phyloP scores from a whole-genome alignment of 768 basidiomycete species.

The Calocera cornea region DNA sequence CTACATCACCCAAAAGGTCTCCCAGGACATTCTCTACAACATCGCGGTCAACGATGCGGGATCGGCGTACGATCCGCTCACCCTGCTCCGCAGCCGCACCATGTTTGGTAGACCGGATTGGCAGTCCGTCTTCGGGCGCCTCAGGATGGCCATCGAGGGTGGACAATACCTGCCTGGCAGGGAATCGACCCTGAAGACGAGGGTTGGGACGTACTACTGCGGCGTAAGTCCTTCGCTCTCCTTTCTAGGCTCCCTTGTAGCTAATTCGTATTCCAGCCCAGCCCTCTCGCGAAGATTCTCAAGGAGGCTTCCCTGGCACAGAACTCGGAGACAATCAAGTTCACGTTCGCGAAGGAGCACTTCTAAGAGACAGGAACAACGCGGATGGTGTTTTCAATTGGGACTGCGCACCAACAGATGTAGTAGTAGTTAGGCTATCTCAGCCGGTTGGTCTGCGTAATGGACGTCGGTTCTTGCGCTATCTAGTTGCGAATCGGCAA shows the following conservation, averaged over 20 bases:
- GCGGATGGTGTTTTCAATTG: background rate
- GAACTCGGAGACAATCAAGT: conserved; percentile 44
- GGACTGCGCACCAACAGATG: background rate
- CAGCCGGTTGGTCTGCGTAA: background rate
- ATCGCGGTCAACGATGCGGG: conserved; percentile 78
- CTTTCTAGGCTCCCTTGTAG: background rate
- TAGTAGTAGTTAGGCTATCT: background rate
- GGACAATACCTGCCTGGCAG: conserved; percentile 72
- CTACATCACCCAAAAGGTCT: conserved; percentile 77
- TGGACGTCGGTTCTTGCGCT: background rate
- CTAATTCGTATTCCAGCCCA: conserved; percentile 29
- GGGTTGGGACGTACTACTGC: conserved; percentile 82
- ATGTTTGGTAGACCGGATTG: conserved; percentile 90
- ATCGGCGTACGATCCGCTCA: conserved; percentile 77
- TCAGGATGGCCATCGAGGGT: conserved; percentile 63
- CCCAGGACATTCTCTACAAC: conserved; percentile 81
- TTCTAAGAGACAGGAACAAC: conserved; percentile 7
- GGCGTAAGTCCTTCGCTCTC: conserved; percentile 29
- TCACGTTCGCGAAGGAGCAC: conserved; percentile 70
- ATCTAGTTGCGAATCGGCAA: no score
- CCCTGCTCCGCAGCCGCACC: conserved; percentile 74
- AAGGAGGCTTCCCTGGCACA: conserved; percentile 52
- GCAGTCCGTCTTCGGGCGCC: conserved; percentile 61
- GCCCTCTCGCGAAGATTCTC: conserved; percentile 58
- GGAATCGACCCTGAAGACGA: conserved; percentile 66